Evolutionary conservation across 2,329 filamentous ascomycete genomes (phyloP), one percentile per base, ranked within the genome.

Genomic region (Tolypocladium cylindrosporum): DNA sequence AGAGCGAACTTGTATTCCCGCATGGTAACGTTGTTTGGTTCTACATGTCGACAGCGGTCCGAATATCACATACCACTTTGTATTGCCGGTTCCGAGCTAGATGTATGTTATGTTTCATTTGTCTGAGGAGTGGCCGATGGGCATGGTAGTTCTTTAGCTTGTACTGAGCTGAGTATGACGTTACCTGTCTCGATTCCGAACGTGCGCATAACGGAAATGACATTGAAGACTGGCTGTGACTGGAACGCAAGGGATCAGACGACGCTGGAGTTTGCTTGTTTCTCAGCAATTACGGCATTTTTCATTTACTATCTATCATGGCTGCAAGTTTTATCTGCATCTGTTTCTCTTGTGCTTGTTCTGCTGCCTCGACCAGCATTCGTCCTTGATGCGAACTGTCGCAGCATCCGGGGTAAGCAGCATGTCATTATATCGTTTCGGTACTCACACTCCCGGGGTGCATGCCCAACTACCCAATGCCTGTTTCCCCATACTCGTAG

Each of bases 1-100:
- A 36, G 61, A 61, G 60, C 55, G 59, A 64, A 59, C 56, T 55
- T 36, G 48, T 37, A 37, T 52, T 52, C 31, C 48, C 41, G 55
- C 53, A 48, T 43, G n/a, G 48, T 57, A 39, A 43, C 50, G 19
- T 50, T 48, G 13, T 50, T 48, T 56, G 55, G 34, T 59, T 58
- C 41, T 48, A 54, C 40, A 43, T 14, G 43, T 45, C 41, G 37
- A 52, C 42, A 58, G 57, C 57, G 53, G 39, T 43, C 54, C 43
- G 19, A 52, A 58, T 51, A 55, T 58, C 34, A 55, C 56, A 58
- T 58, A 58, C 57, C 57, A 58, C 53, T 58, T 57, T 58, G 57
- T 55, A 43, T 55, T 58, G 36, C 52, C 31, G 13, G 41, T 16
- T 24, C 41, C 8, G 45, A 41, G 51, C 41, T 42, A 50, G 51